Base-by-base conservation (phyloP, 345 rosid species). In the Raphanus sativus region DNA sequence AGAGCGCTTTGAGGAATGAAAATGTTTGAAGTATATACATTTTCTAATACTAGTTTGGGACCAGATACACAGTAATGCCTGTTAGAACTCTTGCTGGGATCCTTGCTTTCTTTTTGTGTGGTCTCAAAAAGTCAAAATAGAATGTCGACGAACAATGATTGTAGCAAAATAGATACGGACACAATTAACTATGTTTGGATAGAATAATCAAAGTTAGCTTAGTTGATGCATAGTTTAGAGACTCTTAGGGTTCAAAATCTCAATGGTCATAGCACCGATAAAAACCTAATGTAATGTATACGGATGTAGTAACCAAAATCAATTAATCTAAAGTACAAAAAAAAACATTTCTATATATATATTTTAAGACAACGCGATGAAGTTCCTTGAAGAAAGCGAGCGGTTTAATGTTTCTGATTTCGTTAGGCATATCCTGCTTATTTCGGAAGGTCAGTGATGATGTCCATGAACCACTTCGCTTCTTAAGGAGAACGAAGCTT, bases 1-100 rank as follows among this genome's bases (percentile, higher is more conserved):
- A 62, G 32, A 76, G 48, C 42, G 26, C 38, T 16, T 61, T 60
- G 62, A 68, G 28, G 16, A 61, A 68, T 52, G 65, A 12, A 9
- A 69, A 34, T 70, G 70, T 77, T 70, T 69, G 52, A 70, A 15
- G 15, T 52, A 55, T 6, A 15, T 59, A 55, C 69, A n/a, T 62
- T 76, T 69, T 62, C 55, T 25, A 69, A 61, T 61, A 68, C 79
- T 30, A 30, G 33, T 30, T 76, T 68, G 69, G 79, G 61, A 75
- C 62, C 32, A 42, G 48, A 67, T 75, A 67, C 34, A 42, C 8
- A 7, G 0, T 66, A 12, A 67, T 61, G 36, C 28, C 5, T 42
- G 33, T 12, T 55, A 29, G 11, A 50, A 17, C 4, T 67, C 59
- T 56, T 67, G 29, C 24, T 30, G 34, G 78, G 55, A 29, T 67